Conservation (phyloP, 306 rosid species). For the Dryas octopetala region DNA sequence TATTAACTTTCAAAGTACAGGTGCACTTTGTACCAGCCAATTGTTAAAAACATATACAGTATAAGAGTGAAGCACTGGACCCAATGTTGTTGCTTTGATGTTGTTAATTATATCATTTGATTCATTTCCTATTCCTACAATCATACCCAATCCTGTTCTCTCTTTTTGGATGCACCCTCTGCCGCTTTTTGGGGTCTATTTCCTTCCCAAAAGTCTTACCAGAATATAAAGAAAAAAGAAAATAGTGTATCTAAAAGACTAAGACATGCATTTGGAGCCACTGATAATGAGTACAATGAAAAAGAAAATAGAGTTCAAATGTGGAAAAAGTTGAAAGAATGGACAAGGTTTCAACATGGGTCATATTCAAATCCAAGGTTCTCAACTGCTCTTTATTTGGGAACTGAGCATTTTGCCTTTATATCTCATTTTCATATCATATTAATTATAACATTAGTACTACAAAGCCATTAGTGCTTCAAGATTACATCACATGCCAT, state of each 20-base stretch:
- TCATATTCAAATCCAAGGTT: constrained; percentile 45
- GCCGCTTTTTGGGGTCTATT: not conserved
- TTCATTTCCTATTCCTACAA: not conserved
- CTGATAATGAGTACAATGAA: constrained; percentile 15
- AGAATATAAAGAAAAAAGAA: constrained; percentile 12
- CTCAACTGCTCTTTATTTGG: constrained; percentile 23
- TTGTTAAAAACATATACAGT: constrained; percentile 15
- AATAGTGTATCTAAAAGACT: constrained; percentile 18
- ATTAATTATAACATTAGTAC: constrained; percentile 9
- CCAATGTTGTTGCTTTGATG: not conserved
- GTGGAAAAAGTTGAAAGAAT: constrained; percentile 36
- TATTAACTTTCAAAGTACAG: constrained; percentile 20
- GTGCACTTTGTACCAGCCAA: constrained; percentile 19
- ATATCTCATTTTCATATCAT: constrained; percentile 30
- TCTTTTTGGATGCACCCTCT: not conserved
- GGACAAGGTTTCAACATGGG: constrained; percentile 45
- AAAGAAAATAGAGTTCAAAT: constrained; percentile 37
- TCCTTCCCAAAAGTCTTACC: constrained; percentile 16
- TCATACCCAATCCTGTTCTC: not conserved
- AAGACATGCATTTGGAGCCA: constrained; percentile 2
- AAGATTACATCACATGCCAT: constrained; percentile 58
- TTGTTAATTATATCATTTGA: too few species aligned
- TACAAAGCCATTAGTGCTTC: constrained; percentile 35
- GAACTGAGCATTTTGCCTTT: constrained; percentile 22
- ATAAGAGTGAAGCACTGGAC: not conserved